Conservation (phyloP, 305 asterid species). For the Fraxinus angustifolia region DNA sequence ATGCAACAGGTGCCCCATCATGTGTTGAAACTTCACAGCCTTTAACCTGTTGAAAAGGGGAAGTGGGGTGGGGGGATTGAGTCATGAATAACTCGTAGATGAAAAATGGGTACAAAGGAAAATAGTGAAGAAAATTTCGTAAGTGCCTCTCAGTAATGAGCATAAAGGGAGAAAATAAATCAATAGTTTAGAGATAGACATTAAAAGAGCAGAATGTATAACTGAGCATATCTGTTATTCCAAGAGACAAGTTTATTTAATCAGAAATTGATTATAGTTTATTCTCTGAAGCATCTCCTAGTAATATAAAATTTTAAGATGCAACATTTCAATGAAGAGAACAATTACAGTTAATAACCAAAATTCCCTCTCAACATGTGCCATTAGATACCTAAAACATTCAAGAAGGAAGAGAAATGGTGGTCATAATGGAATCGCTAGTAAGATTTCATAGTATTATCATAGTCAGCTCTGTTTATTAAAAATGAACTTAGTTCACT, state of each 20-base stretch:
- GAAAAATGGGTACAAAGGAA: neutral
- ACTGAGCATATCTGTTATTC: neutral
- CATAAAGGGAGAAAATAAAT: neutral
- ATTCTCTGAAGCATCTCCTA: neutral
- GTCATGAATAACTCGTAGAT: neutral
- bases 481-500: neutral
- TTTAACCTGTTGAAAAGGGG: slow-evolving; percentile 56
- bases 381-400: neutral
- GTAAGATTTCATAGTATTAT: neutral
- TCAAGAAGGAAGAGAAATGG: neutral
- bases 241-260: neutral
- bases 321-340: neutral
- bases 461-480: neutral
- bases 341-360: neutral
- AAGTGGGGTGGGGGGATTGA: neutral
- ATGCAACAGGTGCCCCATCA: slow-evolving; percentile 73
- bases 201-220: neutral
- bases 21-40: slow-evolving; percentile 73
- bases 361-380: neutral
- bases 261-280: neutral
- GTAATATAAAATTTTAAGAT: neutral
- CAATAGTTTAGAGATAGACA: neutral
- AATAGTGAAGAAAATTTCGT: neutral
- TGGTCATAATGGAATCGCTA: neutral
- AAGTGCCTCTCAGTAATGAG: neutral